These are phyloP conservation scores for Sisymbrium irio DNA, from an alignment of 345 rosid species.

Conservation along the genomic window DNA sequence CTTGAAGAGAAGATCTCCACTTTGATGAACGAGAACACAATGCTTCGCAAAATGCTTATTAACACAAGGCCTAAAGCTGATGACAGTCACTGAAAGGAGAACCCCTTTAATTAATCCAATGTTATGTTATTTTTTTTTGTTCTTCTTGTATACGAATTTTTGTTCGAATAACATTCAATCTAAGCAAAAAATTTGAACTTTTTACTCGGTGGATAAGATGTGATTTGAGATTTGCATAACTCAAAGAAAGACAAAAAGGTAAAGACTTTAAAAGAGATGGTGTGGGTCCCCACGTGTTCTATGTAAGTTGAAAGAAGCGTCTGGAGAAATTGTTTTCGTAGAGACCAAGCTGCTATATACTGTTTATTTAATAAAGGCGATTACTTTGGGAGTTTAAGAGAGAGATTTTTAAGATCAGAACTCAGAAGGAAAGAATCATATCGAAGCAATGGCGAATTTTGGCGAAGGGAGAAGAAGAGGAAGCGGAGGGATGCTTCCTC, in stretches of 20 bases:
- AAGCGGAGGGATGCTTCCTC: conserved; percentile 66
- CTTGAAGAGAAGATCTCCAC: conserved; percentile 69
- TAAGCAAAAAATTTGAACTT: neutral
- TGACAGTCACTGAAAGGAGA: conserved; percentile 29
- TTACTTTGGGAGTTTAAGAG: neutral
- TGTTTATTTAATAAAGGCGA: neutral
- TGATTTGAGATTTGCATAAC: neutral
- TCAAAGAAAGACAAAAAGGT: neutral
- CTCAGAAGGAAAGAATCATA: conserved; percentile 8
- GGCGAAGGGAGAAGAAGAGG: conserved; percentile 38
- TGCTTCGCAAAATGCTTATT: conserved; percentile 70
- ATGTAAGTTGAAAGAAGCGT: conserved; percentile 6
- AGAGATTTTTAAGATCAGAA: neutral
- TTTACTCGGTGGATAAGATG: neutral
- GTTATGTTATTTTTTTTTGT: neutral
- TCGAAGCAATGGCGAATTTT: conserved; percentile 31
- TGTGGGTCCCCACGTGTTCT: conserved; percentile 28
- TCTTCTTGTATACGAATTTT: neutral
- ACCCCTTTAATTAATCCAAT: neutral
- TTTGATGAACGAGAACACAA: conserved; percentile 57
- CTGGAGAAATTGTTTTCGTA: conserved; percentile 31
- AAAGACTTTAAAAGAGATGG: neutral
- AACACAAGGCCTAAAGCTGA: conserved; percentile 70
- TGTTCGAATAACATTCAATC: neutral
- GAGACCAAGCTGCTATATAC: conserved; percentile 6